phyloP scores from a whole-genome alignment of 2,329 filamentous ascomycete species.

The Fusarium zealandicum region DNA sequence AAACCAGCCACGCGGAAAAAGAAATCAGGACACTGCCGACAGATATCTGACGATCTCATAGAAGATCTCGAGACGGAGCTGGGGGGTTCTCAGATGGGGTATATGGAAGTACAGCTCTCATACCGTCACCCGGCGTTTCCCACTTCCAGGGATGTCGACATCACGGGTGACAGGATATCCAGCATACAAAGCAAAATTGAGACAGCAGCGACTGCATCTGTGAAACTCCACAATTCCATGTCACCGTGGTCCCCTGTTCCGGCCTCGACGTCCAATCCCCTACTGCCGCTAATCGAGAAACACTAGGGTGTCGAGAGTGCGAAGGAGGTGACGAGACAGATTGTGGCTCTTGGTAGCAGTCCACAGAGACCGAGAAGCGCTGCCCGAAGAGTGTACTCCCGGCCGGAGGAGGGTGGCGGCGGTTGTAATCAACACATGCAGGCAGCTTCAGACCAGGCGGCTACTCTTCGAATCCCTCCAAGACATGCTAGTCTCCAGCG shows the following conservation, averaged over 20 bases:
- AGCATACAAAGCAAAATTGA: slow-evolving; percentile 57
- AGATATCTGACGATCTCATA: slow-evolving; percentile 63
- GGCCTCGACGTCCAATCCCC: slow-evolving; percentile 45
- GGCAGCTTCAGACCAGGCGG: slow-evolving; percentile 4
- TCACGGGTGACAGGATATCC: slow-evolving; percentile 47
- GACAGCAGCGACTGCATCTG: slow-evolving; percentile 59
- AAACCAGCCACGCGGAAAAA: slow-evolving; percentile 9
- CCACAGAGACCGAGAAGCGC: slow-evolving; percentile 4
- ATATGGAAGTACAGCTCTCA: slow-evolving; percentile 59
- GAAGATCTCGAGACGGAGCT: slow-evolving; percentile 65
- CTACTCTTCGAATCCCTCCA: slow-evolving; percentile 29
- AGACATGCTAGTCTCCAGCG: slow-evolving; percentile 36
- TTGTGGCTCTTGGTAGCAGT: slow-evolving; percentile 27
- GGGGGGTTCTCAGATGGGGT: slow-evolving; percentile 56
- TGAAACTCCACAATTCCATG: slow-evolving; percentile 56
- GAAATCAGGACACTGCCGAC: slow-evolving; percentile 40
- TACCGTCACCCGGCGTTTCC: slow-evolving; percentile 66
- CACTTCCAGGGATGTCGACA: slow-evolving; percentile 36
- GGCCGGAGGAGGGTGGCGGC: background rate
- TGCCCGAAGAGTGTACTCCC: background rate
- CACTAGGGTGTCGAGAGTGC: slow-evolving; percentile 59
- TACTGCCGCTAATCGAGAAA: slow-evolving; percentile 55
- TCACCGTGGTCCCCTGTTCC: slow-evolving; percentile 61
- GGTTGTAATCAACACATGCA: background rate
- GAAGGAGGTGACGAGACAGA: slow-evolving; percentile 50